phyloP scores from a whole-genome alignment of 2,329 filamentous ascomycete genomes.

The Monosporascus cannonballus region DNA sequence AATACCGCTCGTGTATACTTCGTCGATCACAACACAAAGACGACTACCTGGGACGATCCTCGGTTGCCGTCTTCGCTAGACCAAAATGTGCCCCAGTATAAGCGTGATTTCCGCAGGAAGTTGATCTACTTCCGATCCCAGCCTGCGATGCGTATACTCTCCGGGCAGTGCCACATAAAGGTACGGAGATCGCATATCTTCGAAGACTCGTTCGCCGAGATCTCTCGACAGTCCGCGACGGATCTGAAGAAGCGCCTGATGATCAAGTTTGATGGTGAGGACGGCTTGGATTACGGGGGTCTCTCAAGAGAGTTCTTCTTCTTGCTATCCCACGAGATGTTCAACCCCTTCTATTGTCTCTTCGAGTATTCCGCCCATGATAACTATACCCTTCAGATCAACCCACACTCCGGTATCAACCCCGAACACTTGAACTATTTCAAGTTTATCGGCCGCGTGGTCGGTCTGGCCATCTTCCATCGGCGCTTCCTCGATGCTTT shows the following conservation, averaged over 20 bases:
- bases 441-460: conserved; percentile 97
- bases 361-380: conserved; percentile 99
- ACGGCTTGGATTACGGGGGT: conserved; percentile 95
- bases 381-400: conserved; percentile 99
- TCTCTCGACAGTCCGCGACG: conserved; percentile 90
- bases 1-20: conserved; percentile 98
- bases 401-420: conserved; percentile 98
- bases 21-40: conserved; percentile 99
- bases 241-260: conserved; percentile 97
- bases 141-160: conserved; percentile 89
- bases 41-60: conserved; percentile 97
- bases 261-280: conserved; percentile 99
- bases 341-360: conserved; percentile 98
- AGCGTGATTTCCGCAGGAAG: conserved; percentile 96
- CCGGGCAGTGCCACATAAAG: conserved; percentile 97
- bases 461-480: conserved; percentile 96
- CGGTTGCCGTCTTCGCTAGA: conserved; percentile 91
- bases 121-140: conserved; percentile 99
- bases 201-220: conserved; percentile 97
- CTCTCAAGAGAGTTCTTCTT: conserved; percentile 99
- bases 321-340: conserved; percentile 98
- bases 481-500: conserved; percentile 95
- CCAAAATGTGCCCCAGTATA: conserved; percentile 98
- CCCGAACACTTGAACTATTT: conserved; percentile 99
- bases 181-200: conserved; percentile 95